These are phyloP conservation scores for Sophora flavescens DNA, from an alignment of 306 rosid genomes.

Conservation along the genomic window DNA sequence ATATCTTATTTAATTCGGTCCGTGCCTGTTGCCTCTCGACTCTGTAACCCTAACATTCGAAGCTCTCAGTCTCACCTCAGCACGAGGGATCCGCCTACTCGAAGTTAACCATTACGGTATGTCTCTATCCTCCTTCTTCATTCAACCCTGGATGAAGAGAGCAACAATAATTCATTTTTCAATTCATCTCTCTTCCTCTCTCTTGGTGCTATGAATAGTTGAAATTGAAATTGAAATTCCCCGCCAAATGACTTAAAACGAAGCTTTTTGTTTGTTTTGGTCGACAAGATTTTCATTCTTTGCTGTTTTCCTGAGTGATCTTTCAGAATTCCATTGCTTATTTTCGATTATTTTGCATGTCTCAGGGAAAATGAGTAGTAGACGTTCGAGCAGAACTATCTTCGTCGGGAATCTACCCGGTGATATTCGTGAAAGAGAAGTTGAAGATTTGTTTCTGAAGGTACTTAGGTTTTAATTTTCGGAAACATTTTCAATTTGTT, in stretches of 20 bases:
- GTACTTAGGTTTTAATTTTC: conserved; percentile 46
- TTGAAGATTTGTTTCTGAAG: conserved; percentile 93
- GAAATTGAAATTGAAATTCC: not conserved
- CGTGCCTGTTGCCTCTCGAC: too few species aligned
- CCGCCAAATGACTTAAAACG: not conserved
- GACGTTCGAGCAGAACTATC: conserved; percentile 88
- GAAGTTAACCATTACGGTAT: conserved; percentile 41
- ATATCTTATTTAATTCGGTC: too few species aligned
- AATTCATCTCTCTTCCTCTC: not conserved
- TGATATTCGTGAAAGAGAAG: conserved; percentile 98
- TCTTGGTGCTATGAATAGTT: too few species aligned
- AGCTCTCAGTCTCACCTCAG: conserved; percentile 6
- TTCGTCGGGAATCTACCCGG: conserved; percentile 99
- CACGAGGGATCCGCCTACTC: conserved; percentile 43
- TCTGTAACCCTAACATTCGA: conserved; percentile 46
- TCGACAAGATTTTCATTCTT: not conserved
- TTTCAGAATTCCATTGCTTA: not conserved
- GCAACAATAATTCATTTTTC: too few species aligned
- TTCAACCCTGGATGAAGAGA: not conserved
- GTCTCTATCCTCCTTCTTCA: not conserved
- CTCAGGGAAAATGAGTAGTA: conserved; percentile 67
- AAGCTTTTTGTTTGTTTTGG: not conserved
- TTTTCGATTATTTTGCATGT: not conserved
- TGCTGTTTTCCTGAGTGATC: not conserved
- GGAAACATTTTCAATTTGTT: not conserved